Percentiles rank a stretch among this genome's conserved stretches.
phyloP scores from a whole-genome alignment of 2,329 filamentous ascomycete genomes.

The Trichophyton benhamiae region DNA sequence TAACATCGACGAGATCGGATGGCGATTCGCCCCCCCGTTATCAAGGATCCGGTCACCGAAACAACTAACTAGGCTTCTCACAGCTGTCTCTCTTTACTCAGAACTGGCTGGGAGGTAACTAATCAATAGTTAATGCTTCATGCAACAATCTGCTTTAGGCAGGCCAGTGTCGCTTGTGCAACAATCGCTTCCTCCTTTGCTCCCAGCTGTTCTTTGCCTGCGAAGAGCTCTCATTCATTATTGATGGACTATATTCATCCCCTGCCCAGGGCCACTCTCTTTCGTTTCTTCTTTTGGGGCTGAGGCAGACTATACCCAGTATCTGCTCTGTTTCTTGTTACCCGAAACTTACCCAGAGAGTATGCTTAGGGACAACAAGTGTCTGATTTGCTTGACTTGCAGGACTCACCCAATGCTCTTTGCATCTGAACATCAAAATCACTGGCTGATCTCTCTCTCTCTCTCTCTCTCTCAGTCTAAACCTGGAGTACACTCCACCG shows the following conservation, averaged over 20 bases:
- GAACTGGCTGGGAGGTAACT: neutral
- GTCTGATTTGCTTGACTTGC: neutral
- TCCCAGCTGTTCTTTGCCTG: neutral
- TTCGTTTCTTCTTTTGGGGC: neutral
- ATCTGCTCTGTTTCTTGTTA: neutral
- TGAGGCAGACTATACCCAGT: neutral
- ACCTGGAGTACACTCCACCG: neutral
- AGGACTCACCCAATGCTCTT: too few relatives aligned
- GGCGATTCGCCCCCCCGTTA: neutral
- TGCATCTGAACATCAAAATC: too few relatives aligned
- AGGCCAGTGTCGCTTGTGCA: neutral
- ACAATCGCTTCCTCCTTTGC: neutral
- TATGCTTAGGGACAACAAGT: neutral
- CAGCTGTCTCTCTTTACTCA: neutral
- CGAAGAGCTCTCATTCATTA: neutral
- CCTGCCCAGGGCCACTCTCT: neutral
- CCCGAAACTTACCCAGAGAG: too few relatives aligned
- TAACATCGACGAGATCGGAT: neutral
- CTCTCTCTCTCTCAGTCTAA: too few relatives aligned
- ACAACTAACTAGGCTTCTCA: neutral
- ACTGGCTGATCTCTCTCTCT: too few relatives aligned
- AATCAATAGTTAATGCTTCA: neutral
- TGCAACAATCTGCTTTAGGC: neutral
- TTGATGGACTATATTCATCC: neutral
- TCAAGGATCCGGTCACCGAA: neutral